Evolutionary conservation across 2,329 filamentous ascomycete species (phyloP).

Genomic region (Penicillium oxalicum): DNA sequence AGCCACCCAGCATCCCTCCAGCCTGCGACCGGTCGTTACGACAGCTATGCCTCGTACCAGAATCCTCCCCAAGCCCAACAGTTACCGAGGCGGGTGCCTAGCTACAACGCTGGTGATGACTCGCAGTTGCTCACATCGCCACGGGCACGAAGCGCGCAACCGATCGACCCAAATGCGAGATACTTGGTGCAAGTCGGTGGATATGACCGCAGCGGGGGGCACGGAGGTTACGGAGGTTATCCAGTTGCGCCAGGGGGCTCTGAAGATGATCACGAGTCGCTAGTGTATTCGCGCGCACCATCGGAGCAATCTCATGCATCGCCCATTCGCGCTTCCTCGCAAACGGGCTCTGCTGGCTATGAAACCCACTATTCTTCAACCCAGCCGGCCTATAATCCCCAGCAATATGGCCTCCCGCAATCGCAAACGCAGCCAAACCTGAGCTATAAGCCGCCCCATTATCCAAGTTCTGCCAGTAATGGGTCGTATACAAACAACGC

Average conservation of each 20-base stretch:
- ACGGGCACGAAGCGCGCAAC: constrained; percentile 23
- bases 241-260: constrained; percentile 19
- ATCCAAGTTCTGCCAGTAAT: constrained; percentile 28
- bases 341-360: constrained; percentile 42
- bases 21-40: constrained; percentile 32
- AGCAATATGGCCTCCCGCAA: constrained; percentile 50
- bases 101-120: constrained; percentile 74
- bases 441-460: constrained; percentile 69
- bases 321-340: constrained; percentile 38
- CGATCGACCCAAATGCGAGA: constrained; percentile 31
- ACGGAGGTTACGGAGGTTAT: constrained; percentile 20
- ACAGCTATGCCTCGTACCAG: constrained; percentile 38
- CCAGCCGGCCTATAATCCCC: constrained; percentile 56
- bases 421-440: constrained; percentile 42
- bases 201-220: constrained; percentile 36
- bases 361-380: constrained; percentile 45
- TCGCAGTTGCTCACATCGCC: constrained; percentile 44
- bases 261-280: constrained; percentile 27
- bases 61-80: constrained; percentile 36
- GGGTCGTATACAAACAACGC: constrained; percentile 22
- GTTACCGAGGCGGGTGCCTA: constrained; percentile 53
- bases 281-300: constrained; percentile 33
- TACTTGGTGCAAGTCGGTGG: constrained; percentile 31
- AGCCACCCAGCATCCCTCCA: constrained; percentile 27
- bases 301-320: constrained; percentile 31